Base-by-base conservation (phyloP, 768 basidiomycete species). In the Lyophyllum decastes region DNA sequence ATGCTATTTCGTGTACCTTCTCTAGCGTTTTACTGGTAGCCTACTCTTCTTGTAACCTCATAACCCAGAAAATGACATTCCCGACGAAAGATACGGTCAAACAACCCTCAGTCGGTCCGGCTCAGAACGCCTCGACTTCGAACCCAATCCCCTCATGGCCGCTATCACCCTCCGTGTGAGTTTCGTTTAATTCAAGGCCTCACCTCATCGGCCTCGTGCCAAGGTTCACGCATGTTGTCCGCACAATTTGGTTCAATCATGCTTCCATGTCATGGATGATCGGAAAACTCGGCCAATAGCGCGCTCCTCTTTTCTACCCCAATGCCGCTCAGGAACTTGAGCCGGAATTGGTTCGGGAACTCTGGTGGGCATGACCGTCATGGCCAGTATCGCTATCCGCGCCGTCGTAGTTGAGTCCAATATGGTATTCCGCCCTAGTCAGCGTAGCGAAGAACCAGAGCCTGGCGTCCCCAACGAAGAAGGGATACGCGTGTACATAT, bases 61-160 rank as follows among this genome's bases (percentile, higher is more conserved):
- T 6, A 11, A 16, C 44, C 21, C 12, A 24, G 44, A 11, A 24
- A 45, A 4, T 3, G 44, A 3, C 41, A 14, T 22, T 2, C 22
- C 21, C 12, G 2, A 25, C 27, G 30, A 44, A 34, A 49, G 24
- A 1, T 17, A 40, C 22, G 14, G 10, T n/a, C 27, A 22, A 49
- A 4, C 7, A 22, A 25, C 17, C 30, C 14, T 22, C 49, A 24
- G n/a, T 51, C 38, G 41, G 21, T 9, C 19, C 49, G 33, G 41
- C 22, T 35, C 30, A 19, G 40, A 41, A 46, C 44, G 54, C 53
- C 45, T 55, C 44, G 41, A 56, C 54, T 53, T 50, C 54, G 8
- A 33, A 30, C 22, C 47, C 25, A 52, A 9, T 48, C 11, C 19
- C 47, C 40, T 57, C 52, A 61, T 54, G 60, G 44, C 60, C 56